These are phyloP conservation scores for Verticillium nonalfalfae DNA, from an alignment of 2,329 filamentous ascomycete genomes.

Conservation along the genomic window DNA sequence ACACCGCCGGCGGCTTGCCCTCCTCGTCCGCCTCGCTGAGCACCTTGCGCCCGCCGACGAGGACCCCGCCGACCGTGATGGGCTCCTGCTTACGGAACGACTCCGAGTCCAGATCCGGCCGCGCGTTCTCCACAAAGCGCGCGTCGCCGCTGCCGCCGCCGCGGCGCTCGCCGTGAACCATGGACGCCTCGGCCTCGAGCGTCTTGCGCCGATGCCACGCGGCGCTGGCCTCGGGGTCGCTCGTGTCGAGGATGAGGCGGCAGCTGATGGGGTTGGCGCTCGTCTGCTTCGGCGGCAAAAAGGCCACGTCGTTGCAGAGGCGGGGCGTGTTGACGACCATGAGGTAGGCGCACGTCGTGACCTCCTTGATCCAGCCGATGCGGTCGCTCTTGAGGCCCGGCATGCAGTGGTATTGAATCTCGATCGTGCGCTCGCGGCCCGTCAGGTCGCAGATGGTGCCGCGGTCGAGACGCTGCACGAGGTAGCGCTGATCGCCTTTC, in stretches of 20 bases:
- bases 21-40: constrained; percentile 39
- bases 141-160: neutral
- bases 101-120: constrained; percentile 1
- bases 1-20: constrained; percentile 37
- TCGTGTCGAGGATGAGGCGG: constrained; percentile 56
- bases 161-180: constrained; percentile 14
- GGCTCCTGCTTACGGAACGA: constrained; percentile 15
- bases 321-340: constrained; percentile 90
- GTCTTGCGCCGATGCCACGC: constrained; percentile 25
- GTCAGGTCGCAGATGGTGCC: constrained; percentile 86
- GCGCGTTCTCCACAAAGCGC: neutral
- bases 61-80: constrained; percentile 44
- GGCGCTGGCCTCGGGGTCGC: constrained; percentile 31
- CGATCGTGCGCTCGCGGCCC: constrained; percentile 71
- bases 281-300: constrained; percentile 73
- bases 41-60: constrained; percentile 44
- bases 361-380: constrained; percentile 90
- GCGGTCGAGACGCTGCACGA: constrained; percentile 73
- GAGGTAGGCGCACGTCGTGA: constrained; percentile 83
- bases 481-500: constrained; percentile 77
- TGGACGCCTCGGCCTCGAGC: constrained; percentile 28
- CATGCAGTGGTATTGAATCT: constrained; percentile 76
- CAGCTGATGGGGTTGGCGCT: constrained; percentile 73
- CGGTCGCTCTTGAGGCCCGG: constrained; percentile 66
- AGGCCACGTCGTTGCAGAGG: constrained; percentile 81